Base-by-base conservation (phyloP, 1,284 basidiomycete genomes). In the Boletus semigastroideus region DNA sequence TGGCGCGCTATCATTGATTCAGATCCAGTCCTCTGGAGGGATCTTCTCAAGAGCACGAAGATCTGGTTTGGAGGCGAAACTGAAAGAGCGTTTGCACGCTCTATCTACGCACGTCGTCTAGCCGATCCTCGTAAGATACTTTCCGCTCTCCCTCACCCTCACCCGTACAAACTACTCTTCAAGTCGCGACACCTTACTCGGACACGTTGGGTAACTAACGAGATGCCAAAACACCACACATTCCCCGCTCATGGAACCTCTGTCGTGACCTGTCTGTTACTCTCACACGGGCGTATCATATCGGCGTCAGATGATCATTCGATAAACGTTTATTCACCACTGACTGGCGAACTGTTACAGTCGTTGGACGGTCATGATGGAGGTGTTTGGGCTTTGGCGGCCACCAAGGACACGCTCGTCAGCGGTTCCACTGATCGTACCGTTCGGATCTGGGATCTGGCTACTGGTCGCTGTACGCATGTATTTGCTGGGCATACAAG, bases 391-490 rank as follows among this genome's bases (percentile, higher is more conserved):
- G 94, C 95, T 9, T 76, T 98, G 19, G 88, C 89, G 2, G 86
- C 87, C 2, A 86, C 80, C 53, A 86, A 90, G 66, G 88, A 96
- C 64, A 89, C 86, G 2, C 82, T 98, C 12, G 94, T 98, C 55
- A 93, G 88, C 55, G 95, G 94, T 17, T 92, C 90, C 33, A 98
- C 95, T 6, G 94, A 98, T 73, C 84, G 94, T 31, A 96, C 92
- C 1, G 91, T 98, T 37, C 83, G 95, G 41, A 88, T 97, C 45
- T 98, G 95, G 95, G 87, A 96, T 68, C 76, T 97, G 46, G 74
- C 80, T 33, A 86, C 82, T 10, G 88, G 90, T 4, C 77, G 78
- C 46, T 93, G 92, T 68, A 92, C 88, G 3, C 94, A 97, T 70
- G 83, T 93, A 34, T 97, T 98, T 67, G 86, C 89, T 36, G 94